Percentiles rank a stretch among this genome's conserved stretches.
These are phyloP conservation scores for Didymella keratinophila DNA, from an alignment of 2,329 filamentous ascomycete species.

Conservation along the genomic window DNA sequence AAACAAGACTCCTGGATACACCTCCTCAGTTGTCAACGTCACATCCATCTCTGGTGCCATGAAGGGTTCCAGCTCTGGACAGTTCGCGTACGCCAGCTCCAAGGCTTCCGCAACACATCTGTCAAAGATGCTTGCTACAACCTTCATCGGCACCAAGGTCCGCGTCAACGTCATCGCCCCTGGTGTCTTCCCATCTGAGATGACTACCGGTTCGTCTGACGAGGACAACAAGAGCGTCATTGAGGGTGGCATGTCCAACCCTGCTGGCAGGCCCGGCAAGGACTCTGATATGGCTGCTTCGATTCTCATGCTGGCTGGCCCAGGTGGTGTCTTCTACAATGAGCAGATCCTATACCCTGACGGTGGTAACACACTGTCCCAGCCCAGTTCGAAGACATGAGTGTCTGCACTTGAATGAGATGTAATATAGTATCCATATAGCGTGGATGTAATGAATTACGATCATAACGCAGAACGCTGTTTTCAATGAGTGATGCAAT, in stretches of 20 bases:
- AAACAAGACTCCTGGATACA: conserved; percentile 57
- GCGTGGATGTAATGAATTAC: background rate
- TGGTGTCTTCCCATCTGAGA: conserved; percentile 57
- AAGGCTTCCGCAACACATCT: conserved; percentile 60
- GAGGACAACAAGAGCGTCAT: conserved; percentile 59
- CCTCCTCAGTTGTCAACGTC: conserved; percentile 62
- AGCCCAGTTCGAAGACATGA: conserved; percentile 25
- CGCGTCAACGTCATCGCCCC: conserved; percentile 56
- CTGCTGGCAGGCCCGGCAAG: conserved; percentile 45
- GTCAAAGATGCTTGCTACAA: conserved; percentile 56
- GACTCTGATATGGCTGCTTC: conserved; percentile 60
- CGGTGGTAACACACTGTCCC: conserved; percentile 44
- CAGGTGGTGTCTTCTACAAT: conserved; percentile 61
- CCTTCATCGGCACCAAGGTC: conserved; percentile 54
- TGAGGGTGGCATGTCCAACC: conserved; percentile 54
- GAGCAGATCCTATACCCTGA: conserved; percentile 63
- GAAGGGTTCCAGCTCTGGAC: conserved; percentile 58
- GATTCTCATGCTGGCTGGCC: conserved; percentile 60
- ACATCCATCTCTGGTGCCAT: conserved; percentile 60
- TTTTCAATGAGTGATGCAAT: background rate
- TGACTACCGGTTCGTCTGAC: conserved; percentile 57
- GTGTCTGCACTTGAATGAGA: background rate
- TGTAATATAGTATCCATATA: background rate
- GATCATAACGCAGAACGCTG: background rate
- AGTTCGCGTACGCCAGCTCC: conserved; percentile 61